A percentile compares a stretch with the other conserved stretches of the same genome.
phyloP scores from a whole-genome alignment of 148 eudicot species.

The Rhododendron simsii region DNA sequence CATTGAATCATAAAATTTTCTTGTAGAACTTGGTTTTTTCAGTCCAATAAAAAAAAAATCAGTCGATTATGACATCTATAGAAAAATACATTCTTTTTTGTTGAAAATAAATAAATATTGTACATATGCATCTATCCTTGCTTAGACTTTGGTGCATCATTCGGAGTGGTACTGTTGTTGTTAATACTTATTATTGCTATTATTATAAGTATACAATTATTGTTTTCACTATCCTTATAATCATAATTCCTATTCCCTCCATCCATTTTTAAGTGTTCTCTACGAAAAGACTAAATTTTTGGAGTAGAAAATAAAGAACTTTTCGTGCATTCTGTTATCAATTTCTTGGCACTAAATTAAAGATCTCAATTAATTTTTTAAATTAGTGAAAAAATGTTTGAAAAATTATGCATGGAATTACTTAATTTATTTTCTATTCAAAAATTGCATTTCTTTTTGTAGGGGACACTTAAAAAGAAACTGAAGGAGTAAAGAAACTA shows the following conservation, averaged over 20 bases:
- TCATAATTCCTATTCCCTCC: not conserved
- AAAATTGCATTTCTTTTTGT: not conserved
- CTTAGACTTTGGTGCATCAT: not conserved
- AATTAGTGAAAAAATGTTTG: not conserved
- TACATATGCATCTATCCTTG: not conserved
- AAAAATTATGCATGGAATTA: not conserved
- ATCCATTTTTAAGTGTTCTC: not conserved
- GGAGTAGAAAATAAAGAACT: not conserved
- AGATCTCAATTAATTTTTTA: not conserved
- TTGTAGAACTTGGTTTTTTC: not conserved
- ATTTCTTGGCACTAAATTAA: not conserved
- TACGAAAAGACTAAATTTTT: too few species aligned
- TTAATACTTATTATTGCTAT: not conserved
- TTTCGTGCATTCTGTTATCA: too few species aligned
- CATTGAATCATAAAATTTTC: not conserved
- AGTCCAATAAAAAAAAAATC: not conserved
- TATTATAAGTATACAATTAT: not conserved
- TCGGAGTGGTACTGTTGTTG: not conserved
- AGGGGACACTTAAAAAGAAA: not conserved
- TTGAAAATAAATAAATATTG: not conserved
- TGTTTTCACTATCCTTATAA: not conserved
- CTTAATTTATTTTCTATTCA: not conserved
- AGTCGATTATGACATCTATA: not conserved
- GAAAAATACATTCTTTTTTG: not conserved
- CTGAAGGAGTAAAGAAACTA: too few species aligned